Conservation (phyloP, 2,329 filamentous ascomycete genomes). For the Stachybotrys elegans region DNA sequence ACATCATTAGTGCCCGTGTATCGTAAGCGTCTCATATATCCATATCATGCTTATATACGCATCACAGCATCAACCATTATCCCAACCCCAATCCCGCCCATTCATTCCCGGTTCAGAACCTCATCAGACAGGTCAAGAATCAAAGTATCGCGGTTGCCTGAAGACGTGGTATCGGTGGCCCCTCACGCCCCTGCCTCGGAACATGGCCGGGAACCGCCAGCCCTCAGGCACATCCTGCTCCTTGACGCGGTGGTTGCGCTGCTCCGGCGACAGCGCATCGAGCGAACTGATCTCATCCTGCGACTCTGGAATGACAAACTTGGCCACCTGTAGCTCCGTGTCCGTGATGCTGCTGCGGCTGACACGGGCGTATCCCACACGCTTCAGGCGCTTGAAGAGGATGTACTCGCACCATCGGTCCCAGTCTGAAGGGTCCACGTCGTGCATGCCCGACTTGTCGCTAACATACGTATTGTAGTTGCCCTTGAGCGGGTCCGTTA, state of each 20-base stretch:
- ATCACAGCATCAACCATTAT: too few relatives aligned
- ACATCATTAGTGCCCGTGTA: too few relatives aligned
- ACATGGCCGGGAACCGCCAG: conserved; percentile 77
- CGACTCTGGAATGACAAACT: conserved; percentile 74
- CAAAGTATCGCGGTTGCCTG: conserved; percentile 76
- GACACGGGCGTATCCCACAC: conserved; percentile 85
- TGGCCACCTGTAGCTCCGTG: conserved; percentile 93
- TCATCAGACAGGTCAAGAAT: too few relatives aligned
- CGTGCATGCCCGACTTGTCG: conserved; percentile 81
- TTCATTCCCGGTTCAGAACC: too few relatives aligned
- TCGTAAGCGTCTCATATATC: too few relatives aligned
- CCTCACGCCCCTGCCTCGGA: conserved; percentile 79
- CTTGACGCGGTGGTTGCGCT: conserved; percentile 52
- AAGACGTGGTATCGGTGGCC: conserved; percentile 95
- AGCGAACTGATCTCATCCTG: conserved; percentile 48
- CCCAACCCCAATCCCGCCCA: too few relatives aligned
- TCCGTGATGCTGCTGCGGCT: conserved; percentile 90
- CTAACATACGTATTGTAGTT: conserved; percentile 98
- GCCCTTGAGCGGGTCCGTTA: conserved; percentile 82
- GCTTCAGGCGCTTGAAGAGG: conserved; percentile 80
- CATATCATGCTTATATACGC: too few relatives aligned
- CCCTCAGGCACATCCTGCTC: conserved; percentile 74
- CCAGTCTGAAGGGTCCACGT: conserved; percentile 90
- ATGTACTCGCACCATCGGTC: conserved; percentile 99
- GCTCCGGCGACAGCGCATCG: conserved; percentile 39